A percentile compares a stretch with the other conserved stretches of the same genome.
phyloP scores from a whole-genome alignment of 1,284 basidiomycete species.

The Paramarasmius palmivorus region DNA sequence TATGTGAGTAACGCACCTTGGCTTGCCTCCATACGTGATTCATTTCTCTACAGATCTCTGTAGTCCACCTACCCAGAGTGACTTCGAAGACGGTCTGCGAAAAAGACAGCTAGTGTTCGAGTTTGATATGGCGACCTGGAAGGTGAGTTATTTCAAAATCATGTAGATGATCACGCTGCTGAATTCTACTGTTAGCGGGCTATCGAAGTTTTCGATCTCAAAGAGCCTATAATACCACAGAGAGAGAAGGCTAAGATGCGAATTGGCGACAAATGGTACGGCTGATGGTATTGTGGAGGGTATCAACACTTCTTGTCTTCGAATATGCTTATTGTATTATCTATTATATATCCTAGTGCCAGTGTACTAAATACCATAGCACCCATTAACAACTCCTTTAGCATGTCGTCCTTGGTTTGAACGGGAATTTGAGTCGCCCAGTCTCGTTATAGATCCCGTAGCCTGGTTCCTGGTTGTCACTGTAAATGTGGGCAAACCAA shows the following conservation, averaged over 20 bases:
- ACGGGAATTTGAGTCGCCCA: constrained; percentile 55
- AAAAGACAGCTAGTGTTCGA: constrained; percentile 86
- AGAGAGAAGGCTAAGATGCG: constrained; percentile 54
- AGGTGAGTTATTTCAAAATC: constrained; percentile 48
- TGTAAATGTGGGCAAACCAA: constrained; percentile 80
- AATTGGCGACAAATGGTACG: constrained; percentile 70
- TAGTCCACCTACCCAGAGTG: constrained; percentile 62
- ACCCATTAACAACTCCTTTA: constrained; percentile 18
- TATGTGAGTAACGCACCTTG: constrained; percentile 52
- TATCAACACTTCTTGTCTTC: background rate
- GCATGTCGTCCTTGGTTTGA: constrained; percentile 48
- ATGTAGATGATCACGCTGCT: too few species aligned
- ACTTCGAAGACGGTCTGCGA: constrained; percentile 62
- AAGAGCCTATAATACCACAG: constrained; percentile 64
- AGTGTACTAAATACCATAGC: background rate
- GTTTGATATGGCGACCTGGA: constrained; percentile 82
- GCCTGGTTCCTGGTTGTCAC: constrained; percentile 62
- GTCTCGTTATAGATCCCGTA: constrained; percentile 60
- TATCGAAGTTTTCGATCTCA: constrained; percentile 81
- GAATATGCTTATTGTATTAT: background rate
- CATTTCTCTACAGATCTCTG: constrained; percentile 48
- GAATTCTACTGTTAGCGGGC: constrained; percentile 52
- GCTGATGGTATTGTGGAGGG: constrained; percentile 33
- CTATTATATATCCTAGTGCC: background rate
- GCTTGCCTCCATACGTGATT: background rate